Conservation (phyloP, 2,329 filamentous ascomycete species). For the Aspergillus calidoustus region DNA sequence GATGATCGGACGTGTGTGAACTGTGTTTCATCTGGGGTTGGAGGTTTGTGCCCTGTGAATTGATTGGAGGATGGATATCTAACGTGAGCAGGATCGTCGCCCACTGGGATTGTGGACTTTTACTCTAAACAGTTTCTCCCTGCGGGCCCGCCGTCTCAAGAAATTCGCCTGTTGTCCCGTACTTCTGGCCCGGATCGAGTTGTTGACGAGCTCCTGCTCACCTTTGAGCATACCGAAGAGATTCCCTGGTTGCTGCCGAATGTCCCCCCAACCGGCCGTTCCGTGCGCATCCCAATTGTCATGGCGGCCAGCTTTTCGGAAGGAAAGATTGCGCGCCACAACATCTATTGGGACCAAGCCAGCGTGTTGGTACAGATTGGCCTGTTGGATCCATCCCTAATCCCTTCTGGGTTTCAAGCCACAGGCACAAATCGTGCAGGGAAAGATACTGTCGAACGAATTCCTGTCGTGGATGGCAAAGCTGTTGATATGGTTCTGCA, state of each 20-base stretch:
- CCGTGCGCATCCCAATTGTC: conserved; percentile 59
- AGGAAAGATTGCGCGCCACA: conserved; percentile 51
- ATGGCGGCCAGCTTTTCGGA: conserved; percentile 51
- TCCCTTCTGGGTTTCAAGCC: conserved; percentile 52
- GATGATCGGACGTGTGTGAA: conserved; percentile 34
- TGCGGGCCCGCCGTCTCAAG: conserved; percentile 51
- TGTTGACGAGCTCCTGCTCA: conserved; percentile 61
- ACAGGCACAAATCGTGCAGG: conserved; percentile 35
- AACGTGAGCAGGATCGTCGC: conserved; percentile 25
- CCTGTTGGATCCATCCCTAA: conserved; percentile 57
- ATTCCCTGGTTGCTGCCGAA: conserved; percentile 62
- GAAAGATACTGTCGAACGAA: conserved; percentile 30
- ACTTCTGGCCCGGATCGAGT: conserved; percentile 61
- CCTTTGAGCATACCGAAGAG: conserved; percentile 58
- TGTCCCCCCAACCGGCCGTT: conserved; percentile 57
- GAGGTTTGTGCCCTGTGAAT: conserved; percentile 30
- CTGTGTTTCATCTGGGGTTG: conserved; percentile 42
- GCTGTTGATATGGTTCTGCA: conserved; percentile 31
- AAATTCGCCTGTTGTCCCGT: conserved; percentile 57
- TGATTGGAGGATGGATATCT: background rate
- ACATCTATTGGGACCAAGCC: conserved; percentile 67
- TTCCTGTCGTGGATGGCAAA: conserved; percentile 44
- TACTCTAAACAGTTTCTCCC: conserved; percentile 60
- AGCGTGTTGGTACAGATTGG: conserved; percentile 64
- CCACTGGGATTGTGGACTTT: conserved; percentile 46